Base-by-base conservation (phyloP, 441 rosid species). In the Eruca vesicaria region DNA sequence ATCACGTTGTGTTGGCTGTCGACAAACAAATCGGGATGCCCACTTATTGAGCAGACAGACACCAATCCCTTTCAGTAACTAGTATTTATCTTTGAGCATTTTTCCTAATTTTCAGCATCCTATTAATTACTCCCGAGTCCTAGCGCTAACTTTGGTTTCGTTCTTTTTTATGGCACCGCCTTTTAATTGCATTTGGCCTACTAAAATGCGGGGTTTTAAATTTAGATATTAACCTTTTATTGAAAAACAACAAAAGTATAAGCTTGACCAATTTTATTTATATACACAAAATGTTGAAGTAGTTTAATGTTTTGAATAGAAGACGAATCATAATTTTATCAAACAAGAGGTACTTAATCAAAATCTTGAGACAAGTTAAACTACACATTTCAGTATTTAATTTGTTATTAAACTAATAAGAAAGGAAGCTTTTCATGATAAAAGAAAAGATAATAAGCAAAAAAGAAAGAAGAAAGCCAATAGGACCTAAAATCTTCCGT, bases 71-170 rank as follows among this genome's bases (percentile, higher is more conserved):
- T 57, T 64, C 70, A 36, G 55, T 23, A 11, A 32, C 9, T 38
- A 36, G 43, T 33, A 12, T 19, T 26, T 41, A 52, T 23, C 15
- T 38, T 26, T 58, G 9, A 58, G 18, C 19, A n/a, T 26, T 38
- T 12, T 38, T 38, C 48, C 15, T 38, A 38, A 69, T 10, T 45
- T 45, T 60, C 21, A 32, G 48, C 78, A 26, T 43, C 72, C 38
- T 57, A 58, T 66, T 65, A 64, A 72, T 57, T 56, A 57, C 59
- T 29, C 53, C 53, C 8, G 35, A 59, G 20, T 66, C 67, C 28
- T 66, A 33, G 5, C 18, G 26, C 26, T 23, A 23, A 3, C 26
- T 59, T 66, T 21, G 10, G 23, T 10, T 14, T 43, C 23, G 31
- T 7, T 31, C 56, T 56, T 20, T 15, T 53, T 63, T 9, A 66